Conservation (phyloP, 805 yeast species). For the Candida xyloterini region DNA sequence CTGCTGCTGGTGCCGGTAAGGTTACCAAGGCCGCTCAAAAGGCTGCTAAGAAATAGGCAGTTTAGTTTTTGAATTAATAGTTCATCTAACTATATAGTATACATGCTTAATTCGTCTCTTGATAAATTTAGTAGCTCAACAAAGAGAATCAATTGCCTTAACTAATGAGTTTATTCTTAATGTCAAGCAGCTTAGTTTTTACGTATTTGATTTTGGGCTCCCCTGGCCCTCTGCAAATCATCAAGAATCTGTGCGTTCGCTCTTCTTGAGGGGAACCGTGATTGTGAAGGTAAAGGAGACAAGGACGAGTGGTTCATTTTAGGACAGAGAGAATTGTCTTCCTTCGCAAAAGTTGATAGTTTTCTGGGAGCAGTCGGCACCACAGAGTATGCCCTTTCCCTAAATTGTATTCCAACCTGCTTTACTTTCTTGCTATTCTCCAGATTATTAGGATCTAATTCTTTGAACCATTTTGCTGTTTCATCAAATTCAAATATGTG, state of each 20-base stretch:
- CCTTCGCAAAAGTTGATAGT: background rate
- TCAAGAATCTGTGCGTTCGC: background rate
- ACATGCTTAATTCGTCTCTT: conserved; percentile 13
- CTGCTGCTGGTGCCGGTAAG: conserved; percentile 80
- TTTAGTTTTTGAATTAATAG: conserved; percentile 30
- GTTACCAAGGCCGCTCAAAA: conserved; percentile 94
- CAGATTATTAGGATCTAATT: conserved; percentile 45
- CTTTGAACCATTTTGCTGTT: conserved; percentile 67
- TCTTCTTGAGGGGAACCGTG: background rate
- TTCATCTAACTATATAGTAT: conserved; percentile 2
- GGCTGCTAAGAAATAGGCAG: conserved; percentile 69
- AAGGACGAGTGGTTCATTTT: background rate
- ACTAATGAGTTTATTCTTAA: too few species aligned
- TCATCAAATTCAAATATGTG: conserved; percentile 85
- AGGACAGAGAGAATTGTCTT: background rate
- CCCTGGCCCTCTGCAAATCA: background rate
- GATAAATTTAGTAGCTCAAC: background rate
- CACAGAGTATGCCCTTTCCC: conserved; percentile 68
- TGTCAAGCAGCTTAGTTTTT: too few species aligned
- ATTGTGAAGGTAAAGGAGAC: background rate
- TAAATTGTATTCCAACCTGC: conserved; percentile 67
- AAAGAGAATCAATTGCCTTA: too few species aligned
- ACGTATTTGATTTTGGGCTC: background rate
- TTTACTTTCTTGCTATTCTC: conserved; percentile 58
- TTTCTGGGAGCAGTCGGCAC: conserved; percentile 69